phyloP scores from a whole-genome alignment of 2,329 filamentous ascomycete species.

The Epichloe brachyelytri region DNA sequence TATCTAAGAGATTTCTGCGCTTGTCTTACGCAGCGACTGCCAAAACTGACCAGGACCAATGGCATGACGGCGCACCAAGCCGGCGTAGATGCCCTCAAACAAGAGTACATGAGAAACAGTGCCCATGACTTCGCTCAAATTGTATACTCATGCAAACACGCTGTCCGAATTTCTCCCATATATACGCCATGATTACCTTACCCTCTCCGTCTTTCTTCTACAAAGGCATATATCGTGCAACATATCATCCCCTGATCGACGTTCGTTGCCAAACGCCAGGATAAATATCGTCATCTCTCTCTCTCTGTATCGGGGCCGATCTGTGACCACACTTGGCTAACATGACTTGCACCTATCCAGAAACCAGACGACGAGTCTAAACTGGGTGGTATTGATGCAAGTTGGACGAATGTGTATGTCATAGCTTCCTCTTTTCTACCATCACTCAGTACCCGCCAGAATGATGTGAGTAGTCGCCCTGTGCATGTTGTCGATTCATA shows the following conservation, averaged over 20 bases:
- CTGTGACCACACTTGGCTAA: too few relatives aligned
- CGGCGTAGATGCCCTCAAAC: too few relatives aligned
- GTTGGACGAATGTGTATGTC: too few relatives aligned
- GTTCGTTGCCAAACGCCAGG: neutral
- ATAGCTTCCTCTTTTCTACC: neutral
- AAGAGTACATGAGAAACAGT: too few relatives aligned
- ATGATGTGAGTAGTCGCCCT: constrained; percentile 8
- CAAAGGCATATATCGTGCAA: neutral
- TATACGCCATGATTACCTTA: neutral
- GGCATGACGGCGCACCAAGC: too few relatives aligned
- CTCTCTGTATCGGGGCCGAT: too few relatives aligned
- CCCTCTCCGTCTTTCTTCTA: neutral
- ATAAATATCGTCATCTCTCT: neutral
- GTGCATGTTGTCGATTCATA: constrained; percentile 7
- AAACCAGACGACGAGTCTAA: too few relatives aligned
- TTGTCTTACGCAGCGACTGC: too few relatives aligned
- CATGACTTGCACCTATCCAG: too few relatives aligned
- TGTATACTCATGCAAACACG: neutral
- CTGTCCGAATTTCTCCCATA: neutral
- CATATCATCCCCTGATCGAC: neutral
- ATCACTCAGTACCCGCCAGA: constrained; percentile 3
- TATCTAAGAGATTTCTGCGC: too few relatives aligned
- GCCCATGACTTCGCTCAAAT: neutral
- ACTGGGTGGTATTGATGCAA: too few relatives aligned
- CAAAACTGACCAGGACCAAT: too few relatives aligned